These are phyloP conservation scores for Scedosporium aurantiacum DNA, from an alignment of 2,329 filamentous ascomycete species.

Conservation along the genomic window DNA sequence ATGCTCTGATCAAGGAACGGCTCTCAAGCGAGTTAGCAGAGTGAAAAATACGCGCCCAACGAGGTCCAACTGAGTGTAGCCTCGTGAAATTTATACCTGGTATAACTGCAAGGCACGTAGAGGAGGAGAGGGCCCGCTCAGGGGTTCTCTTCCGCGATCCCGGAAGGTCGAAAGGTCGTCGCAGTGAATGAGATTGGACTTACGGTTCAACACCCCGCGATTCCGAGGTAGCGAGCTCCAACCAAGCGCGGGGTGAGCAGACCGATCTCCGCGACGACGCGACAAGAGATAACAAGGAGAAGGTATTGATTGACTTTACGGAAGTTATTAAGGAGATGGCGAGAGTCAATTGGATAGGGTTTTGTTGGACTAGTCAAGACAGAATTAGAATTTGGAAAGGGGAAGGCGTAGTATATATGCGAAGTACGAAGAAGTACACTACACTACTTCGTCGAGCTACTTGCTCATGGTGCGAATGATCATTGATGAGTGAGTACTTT, in stretches of 20 bases:
- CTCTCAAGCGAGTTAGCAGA: too few species aligned
- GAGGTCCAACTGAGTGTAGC: too few species aligned
- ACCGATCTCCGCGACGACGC: not conserved
- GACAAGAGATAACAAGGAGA: not conserved
- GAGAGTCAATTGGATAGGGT: not conserved
- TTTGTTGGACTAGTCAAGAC: not conserved
- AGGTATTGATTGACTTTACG: not conserved
- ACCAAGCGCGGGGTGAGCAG: not conserved
- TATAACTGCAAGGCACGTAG: too few species aligned
- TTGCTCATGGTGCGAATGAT: too few species aligned
- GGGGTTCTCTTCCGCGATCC: not conserved
- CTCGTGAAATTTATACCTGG: too few species aligned
- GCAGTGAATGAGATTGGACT: not conserved
- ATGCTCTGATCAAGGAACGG: not conserved
- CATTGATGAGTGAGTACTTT: too few species aligned
- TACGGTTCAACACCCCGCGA: conserved; percentile 11
- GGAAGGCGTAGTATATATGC: too few species aligned
- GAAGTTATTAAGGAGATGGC: not conserved
- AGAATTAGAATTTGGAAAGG: too few species aligned
- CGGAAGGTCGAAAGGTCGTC: not conserved
- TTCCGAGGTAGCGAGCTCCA: conserved; percentile 3
- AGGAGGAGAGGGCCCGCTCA: too few species aligned
- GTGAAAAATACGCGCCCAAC: too few species aligned
- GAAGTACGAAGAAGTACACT: too few species aligned
- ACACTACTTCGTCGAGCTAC: too few species aligned